A percentile compares a stretch with the other conserved stretches of the same genome.
These are phyloP conservation scores for Aspergillus oerlinghausenensis DNA, from an alignment of 2,329 filamentous ascomycete genomes.

Conservation along the genomic window DNA sequence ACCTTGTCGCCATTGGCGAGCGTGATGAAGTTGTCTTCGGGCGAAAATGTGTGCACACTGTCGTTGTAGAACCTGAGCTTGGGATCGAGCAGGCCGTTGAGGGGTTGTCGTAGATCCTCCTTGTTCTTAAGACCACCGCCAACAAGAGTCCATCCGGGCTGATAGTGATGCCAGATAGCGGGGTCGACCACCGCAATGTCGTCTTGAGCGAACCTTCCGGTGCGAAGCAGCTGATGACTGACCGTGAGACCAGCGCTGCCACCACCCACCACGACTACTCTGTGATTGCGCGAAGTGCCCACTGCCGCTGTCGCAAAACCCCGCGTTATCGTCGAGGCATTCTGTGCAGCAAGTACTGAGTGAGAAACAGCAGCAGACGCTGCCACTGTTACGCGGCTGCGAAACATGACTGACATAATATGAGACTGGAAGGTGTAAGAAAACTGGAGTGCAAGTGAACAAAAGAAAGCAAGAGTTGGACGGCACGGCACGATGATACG, in stretches of 20 bases:
- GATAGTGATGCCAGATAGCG: conserved; percentile 61
- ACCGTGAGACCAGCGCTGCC: conserved; percentile 62
- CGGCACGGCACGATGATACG: neutral
- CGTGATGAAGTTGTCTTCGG: conserved; percentile 54
- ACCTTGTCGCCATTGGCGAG: conserved; percentile 54
- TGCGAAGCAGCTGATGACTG: conserved; percentile 62
- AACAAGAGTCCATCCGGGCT: conserved; percentile 66
- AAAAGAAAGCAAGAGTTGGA: neutral
- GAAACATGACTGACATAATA: conserved; percentile 20
- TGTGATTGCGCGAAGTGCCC: conserved; percentile 48
- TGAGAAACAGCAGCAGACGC: conserved; percentile 17
- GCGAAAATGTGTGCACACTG: conserved; percentile 48
- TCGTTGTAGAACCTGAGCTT: conserved; percentile 59
- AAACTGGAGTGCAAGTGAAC: neutral
- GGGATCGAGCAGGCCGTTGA: conserved; percentile 52
- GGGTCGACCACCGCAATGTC: conserved; percentile 65
- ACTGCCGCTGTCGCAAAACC: conserved; percentile 33
- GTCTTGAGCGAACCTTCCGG: conserved; percentile 52
- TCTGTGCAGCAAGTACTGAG: conserved; percentile 8
- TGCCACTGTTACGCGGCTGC: conserved; percentile 19
- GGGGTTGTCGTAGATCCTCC: conserved; percentile 51
- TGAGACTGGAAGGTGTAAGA: neutral
- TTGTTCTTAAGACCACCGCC: conserved; percentile 62
- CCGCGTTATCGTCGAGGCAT: conserved; percentile 7
- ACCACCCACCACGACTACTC: conserved; percentile 62